Evolutionary conservation across 2,329 filamentous ascomycete species (phyloP), one percentile per base, ranked within the genome.

Genomic region (Aspergillus caelatus): DNA sequence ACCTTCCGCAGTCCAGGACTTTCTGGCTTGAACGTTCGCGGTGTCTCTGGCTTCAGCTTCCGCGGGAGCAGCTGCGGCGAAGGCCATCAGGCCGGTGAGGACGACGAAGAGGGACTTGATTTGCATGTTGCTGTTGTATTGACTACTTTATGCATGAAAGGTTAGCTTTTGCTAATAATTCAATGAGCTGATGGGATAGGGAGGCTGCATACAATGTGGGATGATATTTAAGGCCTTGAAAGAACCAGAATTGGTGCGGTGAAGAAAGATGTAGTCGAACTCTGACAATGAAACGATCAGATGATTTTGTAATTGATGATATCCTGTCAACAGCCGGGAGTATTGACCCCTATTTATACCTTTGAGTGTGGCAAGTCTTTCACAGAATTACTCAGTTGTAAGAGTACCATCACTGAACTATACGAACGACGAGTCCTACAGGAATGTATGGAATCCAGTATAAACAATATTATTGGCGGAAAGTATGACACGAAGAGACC

Each of bases 151-250:
- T 9, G 4, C 1, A 12, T 8, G 11, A 43, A n/a, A 10, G 3
- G 19, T 43, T n/a, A 43, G 19, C 0, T 19, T 43, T n/a, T 10
- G 19, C 1, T n/a, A 1, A n/a, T n/a, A n/a, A 9, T n/a, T 2
- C 1, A 2, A 1, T 0, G 16, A n/a, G 16, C 0, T 0, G 0
- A 43, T n/a, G 16, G 39, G 39, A 10, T n/a, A 43, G 9, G 19
- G 19, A 39, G 10, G 16, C 3, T 32, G 19, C 39, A n/a, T 43
- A 43, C 19, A 43, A n/a, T n/a, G 16, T 43, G 19, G 7, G 9
- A 10, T 43, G 9, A 5, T n/a, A 9, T n/a, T 8, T 26, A 26
- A 3, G 19, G 19, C 10, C 39, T 8, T n/a, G 16, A 43, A 1
- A 10, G 9, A 43, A 43, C 16, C 9, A 10, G 3, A 10, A 3